Evolutionary conservation across 192 early-diverging fungal genomes (phyloP), one percentile per base, ranked within the genome.

Genomic region (Endogone sp.): DNA sequence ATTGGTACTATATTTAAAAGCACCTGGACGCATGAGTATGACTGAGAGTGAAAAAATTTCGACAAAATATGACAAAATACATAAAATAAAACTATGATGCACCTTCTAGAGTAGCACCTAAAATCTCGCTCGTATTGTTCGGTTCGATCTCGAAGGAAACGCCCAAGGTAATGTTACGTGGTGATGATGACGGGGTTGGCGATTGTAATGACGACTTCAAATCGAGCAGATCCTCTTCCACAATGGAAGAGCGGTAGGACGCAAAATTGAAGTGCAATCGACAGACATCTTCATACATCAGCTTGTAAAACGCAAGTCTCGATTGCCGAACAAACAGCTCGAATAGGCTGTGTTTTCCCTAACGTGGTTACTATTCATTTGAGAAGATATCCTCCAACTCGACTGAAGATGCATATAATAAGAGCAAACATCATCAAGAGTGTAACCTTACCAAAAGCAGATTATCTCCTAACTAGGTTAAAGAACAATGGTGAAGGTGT

Each of bases 301-400:
- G 24, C 55, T 73, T 69, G 56, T 62, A 70, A 56, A 64, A 81
- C 56, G 77, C 79, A 11, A 78, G 56, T 56, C 71, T 65, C 3
- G 73, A 77, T 60, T 72, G 77, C 0, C 79, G 68, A 13, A 78
- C 73, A 32, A 75, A 81, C 21, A 81, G 54, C 3, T 76, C 79
- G 56, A 81, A 65, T 3, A 77, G 55, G 64, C 79, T 81, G 16
- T 65, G 26, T 24, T 70, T 64, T 23, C 73, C 73, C 79, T 81
- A 60, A 49, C 16, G 37, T n/a, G n/a, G n/a, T n/a, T n/a, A n/a
- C n/a, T n/a, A n/a, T n/a, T n/a, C n/a, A n/a, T n/a, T n/a, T n/a
- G n/a, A n/a, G n/a, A n/a, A n/a, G n/a, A n/a, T n/a, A n/a, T n/a
- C n/a, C n/a, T n/a, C n/a, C n/a, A n/a, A n/a, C n/a, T n/a, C n/a